Base-by-base conservation (phyloP, 1,139 yeast species). In the Scheffersomyces lignicola region DNA sequence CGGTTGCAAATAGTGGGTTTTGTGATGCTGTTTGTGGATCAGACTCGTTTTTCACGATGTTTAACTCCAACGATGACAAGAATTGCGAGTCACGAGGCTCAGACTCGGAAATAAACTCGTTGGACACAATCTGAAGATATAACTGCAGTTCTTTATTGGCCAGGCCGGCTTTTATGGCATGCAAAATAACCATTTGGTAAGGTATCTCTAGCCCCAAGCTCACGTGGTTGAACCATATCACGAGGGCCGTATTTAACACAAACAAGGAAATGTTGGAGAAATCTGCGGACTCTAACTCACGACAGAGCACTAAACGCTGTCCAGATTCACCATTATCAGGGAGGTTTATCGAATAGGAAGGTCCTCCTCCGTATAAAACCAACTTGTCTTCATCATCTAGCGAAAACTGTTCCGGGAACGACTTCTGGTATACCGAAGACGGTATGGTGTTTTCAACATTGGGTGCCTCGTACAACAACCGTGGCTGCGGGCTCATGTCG, bases 371-470 rank as follows among this genome's bases (percentile, higher is more conserved):
- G 41, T 67, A 62, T 7, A 72, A 47, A 18, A 72, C 66, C 39
- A 60, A 54, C 45, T 69, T 68, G 45, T 71, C 76, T 38, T 66
- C 71, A 34, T 65, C 69, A 16, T 53, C 60, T 14, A 59, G 47
- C 8, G 67, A 56, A 43, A 64, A 70, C 29, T 51, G 45, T 31
- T 65, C 74, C 1, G 77, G 77, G 2, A 69, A 62, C 17, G 65
- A 63, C 5, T 65, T 52, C 35, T 58, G 69, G 44, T 63, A 70
- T 17, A 54, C 48, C 10, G 49, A 39, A 11, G 53, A 48, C 4
- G 65, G 62, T 10, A 69, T 58, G 7, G 77, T 69, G 49, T 70
- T 69, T 39, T 70, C 77, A 29, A 56, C 47, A 39, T 58, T 65
- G 17, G 78, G 78, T 30, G 47, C 53, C 36, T 69, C 72, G 35